Base-by-base conservation (phyloP, 108 stramenopile genomes). In the Epipyxis sp. region DNA sequence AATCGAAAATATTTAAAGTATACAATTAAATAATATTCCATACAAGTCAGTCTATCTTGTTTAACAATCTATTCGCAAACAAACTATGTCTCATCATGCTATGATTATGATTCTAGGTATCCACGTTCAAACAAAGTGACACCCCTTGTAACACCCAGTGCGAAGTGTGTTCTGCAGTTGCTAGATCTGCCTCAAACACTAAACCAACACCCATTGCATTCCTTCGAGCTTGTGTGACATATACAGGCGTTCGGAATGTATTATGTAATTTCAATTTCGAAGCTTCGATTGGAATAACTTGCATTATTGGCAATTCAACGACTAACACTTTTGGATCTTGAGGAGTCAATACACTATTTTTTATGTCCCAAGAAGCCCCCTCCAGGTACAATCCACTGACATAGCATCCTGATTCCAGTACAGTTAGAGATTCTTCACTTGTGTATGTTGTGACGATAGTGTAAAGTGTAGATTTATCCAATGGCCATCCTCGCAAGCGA, bases 191-290 rank as follows among this genome's bases (percentile, higher is more conserved):
- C 46, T 87, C 85, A 44, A 88, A 87, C 27, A 90, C 90, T 1
- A 90, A 61, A 0, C 90, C 90, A 6, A 88, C 88, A 0, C 90
- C 90, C 88, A 88, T 89, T 3, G 90, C 90, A 65, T 90, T 90
- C 10, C 90, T 80, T 44, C 90, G 83, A 16, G 76, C 80, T 77
- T 88, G 87, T 0, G 90, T 90, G 3, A 89, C 89, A 59, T 90
- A 90, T 2, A 90, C 89, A 0, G 90, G 90, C 16, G 90, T 88
- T 46, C 68, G 83, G 77, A 90, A 89, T 0, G 87, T 88, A n/a
- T 80, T 84, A 44, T 87, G 86, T 42, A 87, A 54, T 74, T 89
- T 89, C 30, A 90, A 77, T 77, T 89, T 89, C 41, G 86, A 68
- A 3, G 87, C 89, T 78, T 89, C 90, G 41, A 89, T 85, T 29